Conservation (phyloP, 306 rosid genomes). For the Prunus davidiana region DNA sequence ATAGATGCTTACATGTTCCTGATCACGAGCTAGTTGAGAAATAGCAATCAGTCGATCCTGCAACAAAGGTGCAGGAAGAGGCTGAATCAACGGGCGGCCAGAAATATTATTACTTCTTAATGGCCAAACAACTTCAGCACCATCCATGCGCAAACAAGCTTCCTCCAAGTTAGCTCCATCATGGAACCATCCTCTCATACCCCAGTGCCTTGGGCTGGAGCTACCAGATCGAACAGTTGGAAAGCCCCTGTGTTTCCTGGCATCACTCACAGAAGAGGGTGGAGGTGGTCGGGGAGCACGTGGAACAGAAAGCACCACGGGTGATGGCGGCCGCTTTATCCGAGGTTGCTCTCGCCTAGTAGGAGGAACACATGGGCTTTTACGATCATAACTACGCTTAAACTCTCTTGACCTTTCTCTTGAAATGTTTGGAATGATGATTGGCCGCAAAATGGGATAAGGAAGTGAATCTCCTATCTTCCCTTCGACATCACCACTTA, state of each 20-base stretch:
- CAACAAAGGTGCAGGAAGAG: constrained; percentile 79
- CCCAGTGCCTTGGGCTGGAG: constrained; percentile 99
- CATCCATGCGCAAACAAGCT: constrained; percentile 74
- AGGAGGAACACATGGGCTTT: constrained; percentile 86
- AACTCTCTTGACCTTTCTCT: constrained; percentile 80
- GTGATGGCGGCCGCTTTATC: constrained; percentile 89
- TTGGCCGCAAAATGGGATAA: constrained; percentile 86
- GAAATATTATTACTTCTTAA: constrained; percentile 69
- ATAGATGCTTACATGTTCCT: constrained; percentile 69
- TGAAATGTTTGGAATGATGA: constrained; percentile 69
- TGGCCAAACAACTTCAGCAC: constrained; percentile 98
- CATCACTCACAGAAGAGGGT: constrained; percentile 84
- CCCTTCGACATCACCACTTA: constrained; percentile 68
- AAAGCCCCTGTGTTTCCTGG: constrained; percentile 86
- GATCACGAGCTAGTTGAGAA: constrained; percentile 87
- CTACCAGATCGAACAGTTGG: constrained; percentile 96
- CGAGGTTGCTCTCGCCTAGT: constrained; percentile 83
- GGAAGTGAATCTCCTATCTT: constrained; percentile 63
- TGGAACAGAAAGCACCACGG: constrained; percentile 86
- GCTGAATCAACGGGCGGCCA: constrained; percentile 72
- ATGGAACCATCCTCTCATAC: constrained; percentile 89
- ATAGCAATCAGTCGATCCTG: constrained; percentile 85
- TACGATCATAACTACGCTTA: constrained; percentile 58
- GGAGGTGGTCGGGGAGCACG: constrained; percentile 88
- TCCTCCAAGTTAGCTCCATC: constrained; percentile 91